These are phyloP conservation scores for Adansonia grandidieri DNA, from an alignment of 441 rosid genomes.

Conservation along the genomic window DNA sequence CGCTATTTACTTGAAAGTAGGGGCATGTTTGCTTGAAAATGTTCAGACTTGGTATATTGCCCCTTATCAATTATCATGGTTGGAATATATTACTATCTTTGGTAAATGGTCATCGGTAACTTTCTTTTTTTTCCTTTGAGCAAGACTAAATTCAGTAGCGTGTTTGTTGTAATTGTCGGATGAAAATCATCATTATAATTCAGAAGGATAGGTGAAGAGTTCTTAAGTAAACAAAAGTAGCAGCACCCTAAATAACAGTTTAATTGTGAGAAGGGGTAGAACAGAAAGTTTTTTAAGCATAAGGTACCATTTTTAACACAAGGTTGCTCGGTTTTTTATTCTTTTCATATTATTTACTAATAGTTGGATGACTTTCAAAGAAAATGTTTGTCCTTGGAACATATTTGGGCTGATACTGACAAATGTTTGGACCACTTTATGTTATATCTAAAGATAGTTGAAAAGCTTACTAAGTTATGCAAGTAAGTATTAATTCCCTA, in stretches of 20 bases:
- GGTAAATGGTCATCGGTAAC: background rate
- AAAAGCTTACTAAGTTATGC: conserved; percentile 24
- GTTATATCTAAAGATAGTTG: background rate
- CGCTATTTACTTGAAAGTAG: background rate
- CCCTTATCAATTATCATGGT: background rate
- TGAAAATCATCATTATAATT: background rate
- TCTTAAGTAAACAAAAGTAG: background rate
- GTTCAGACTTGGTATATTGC: background rate
- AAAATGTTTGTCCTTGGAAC: conserved; percentile 5
- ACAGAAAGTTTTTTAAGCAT: background rate
- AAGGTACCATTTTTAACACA: background rate
- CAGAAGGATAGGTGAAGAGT: background rate
- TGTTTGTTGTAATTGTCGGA: conserved; percentile 6
- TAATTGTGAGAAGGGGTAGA: background rate
- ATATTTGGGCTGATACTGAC: conserved; percentile 12
- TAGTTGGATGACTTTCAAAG: background rate
- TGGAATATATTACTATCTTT: background rate
- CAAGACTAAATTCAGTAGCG: background rate
- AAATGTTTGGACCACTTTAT: background rate
- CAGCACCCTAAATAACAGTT: background rate
- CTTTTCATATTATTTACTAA: background rate
- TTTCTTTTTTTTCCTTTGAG: background rate
- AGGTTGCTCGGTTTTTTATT: conserved; percentile 13
- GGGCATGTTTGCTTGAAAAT: background rate
- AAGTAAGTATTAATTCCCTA: conserved; percentile 26